phyloP scores from a whole-genome alignment of 306 rosid genomes.

The Luffa acutangula region DNA sequence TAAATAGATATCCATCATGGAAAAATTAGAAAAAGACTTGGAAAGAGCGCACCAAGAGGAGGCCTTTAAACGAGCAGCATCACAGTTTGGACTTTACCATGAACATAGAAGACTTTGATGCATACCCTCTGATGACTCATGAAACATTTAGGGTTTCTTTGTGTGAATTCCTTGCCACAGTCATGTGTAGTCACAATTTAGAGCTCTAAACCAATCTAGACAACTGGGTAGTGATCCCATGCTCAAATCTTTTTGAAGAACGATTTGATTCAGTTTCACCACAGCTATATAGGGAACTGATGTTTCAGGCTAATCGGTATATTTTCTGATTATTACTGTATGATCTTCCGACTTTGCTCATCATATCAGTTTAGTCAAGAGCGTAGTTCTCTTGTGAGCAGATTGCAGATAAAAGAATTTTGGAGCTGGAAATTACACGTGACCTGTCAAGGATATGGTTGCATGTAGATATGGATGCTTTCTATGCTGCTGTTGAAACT shows the following conservation, averaged over 20 bases:
- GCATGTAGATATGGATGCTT: conserved; percentile 99
- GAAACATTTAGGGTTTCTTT: neutral
- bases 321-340: neutral
- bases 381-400: conserved; percentile 11
- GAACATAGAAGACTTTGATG: neutral
- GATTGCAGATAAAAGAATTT: conserved; percentile 58
- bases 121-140: neutral
- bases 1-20: too few relatives aligned
- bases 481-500: conserved; percentile 95
- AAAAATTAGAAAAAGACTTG: too few relatives aligned
- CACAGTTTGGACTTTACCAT: neutral
- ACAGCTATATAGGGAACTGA: neutral
- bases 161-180: neutral
- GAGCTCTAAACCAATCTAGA: neutral
- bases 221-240: neutral
- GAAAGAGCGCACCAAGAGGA: too few relatives aligned
- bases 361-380: neutral
- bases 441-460: conserved; percentile 83
- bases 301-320: neutral
- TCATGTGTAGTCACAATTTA: neutral
- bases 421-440: conserved; percentile 65
- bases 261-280: neutral
- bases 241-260: neutral
- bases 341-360: neutral
- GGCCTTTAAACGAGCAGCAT: too few relatives aligned